These are phyloP conservation scores for Pyrenochaeta sp. DNA, from an alignment of 2,329 filamentous ascomycete species.

Conservation along the genomic window DNA sequence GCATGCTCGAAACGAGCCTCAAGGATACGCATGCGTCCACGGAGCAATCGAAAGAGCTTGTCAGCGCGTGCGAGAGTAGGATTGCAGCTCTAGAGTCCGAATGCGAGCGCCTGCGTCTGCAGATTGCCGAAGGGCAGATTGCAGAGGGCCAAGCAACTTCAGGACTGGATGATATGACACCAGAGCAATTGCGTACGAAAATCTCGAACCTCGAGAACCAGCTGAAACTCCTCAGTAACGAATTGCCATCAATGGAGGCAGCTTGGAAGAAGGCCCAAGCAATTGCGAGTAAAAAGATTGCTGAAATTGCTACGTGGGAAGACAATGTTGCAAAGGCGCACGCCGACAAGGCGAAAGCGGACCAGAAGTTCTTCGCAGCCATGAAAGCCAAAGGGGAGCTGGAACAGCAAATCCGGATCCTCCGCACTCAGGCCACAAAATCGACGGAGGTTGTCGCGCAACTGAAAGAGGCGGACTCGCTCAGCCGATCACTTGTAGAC, in stretches of 20 bases:
- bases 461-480: constrained; percentile 86
- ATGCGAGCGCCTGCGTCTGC: constrained; percentile 72
- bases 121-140: constrained; percentile 58
- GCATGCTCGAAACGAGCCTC: constrained; percentile 78
- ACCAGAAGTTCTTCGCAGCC: constrained; percentile 96
- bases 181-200: constrained; percentile 77
- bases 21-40: constrained; percentile 76
- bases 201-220: constrained; percentile 80
- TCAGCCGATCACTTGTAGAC: constrained; percentile 76
- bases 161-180: constrained; percentile 66
- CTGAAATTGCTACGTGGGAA: constrained; percentile 77
- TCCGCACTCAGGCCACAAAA: constrained; percentile 85
- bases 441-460: constrained; percentile 93
- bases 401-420: constrained; percentile 78
- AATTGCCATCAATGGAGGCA: constrained; percentile 86
- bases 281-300: constrained; percentile 84
- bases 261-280: constrained; percentile 91
- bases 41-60: constrained; percentile 80
- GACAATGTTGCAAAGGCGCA: constrained; percentile 77
- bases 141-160: constrained; percentile 34
- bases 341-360: constrained; percentile 93
- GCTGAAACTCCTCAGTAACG: constrained; percentile 83
- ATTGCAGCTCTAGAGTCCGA: constrained; percentile 86
- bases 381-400: constrained; percentile 92
- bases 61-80: constrained; percentile 78